Conservation (phyloP, 148 eudicot genomes). For the Vaccinium darrowii region DNA sequence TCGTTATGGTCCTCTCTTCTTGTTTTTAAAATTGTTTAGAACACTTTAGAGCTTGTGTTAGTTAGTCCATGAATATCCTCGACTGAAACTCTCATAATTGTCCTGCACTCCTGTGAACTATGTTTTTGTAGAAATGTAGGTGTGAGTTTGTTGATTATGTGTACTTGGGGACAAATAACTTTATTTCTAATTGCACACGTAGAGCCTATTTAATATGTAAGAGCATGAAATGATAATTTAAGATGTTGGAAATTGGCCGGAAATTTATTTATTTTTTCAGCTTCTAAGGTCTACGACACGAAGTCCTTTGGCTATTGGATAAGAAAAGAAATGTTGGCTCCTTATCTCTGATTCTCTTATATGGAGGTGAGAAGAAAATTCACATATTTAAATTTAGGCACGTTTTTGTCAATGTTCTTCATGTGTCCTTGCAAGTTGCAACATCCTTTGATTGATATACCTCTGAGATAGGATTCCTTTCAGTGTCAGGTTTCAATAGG, state of each 20-base stretch:
- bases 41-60: background rate
- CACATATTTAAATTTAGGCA: background rate
- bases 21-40: background rate
- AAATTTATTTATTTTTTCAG: background rate
- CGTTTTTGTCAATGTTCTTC: background rate
- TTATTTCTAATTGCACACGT: background rate
- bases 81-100: background rate
- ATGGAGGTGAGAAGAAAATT: constrained; percentile 3
- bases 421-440: background rate
- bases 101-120: background rate
- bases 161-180: background rate
- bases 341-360: background rate
- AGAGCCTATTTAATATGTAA: background rate
- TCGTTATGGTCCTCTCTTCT: background rate
- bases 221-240: background rate
- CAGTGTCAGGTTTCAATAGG: background rate
- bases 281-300: background rate
- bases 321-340: background rate
- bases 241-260: background rate
- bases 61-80: background rate
- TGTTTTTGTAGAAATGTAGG: background rate
- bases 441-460: background rate
- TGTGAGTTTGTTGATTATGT: background rate
- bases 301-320: background rate
- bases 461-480: background rate